Conservation (phyloP, 2,329 filamentous ascomycete genomes). For the Fusarium camptoceras region DNA sequence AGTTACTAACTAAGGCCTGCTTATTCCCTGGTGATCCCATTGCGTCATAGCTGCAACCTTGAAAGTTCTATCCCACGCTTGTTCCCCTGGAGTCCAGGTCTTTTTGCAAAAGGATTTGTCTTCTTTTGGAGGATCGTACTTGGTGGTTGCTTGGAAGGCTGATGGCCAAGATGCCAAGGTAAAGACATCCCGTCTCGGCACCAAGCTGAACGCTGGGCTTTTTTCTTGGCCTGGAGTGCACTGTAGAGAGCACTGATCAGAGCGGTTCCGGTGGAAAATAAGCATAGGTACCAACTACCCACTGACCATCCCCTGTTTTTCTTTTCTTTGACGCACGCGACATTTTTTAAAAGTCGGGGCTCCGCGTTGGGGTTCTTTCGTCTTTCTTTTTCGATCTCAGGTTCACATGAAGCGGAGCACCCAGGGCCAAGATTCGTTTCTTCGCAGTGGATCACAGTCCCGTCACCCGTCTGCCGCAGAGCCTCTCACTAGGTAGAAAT, state of each 20-base stretch:
- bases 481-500: constrained; percentile 2
- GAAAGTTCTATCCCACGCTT: background rate
- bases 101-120: background rate
- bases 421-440: background rate
- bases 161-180: constrained; percentile 17
- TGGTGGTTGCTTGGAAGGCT: background rate
- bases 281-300: background rate
- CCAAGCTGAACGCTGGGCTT: constrained; percentile 10
- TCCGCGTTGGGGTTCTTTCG: background rate
- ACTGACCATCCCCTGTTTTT: background rate
- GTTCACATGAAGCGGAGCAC: background rate
- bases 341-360: background rate
- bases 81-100: background rate
- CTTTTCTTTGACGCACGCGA: background rate
- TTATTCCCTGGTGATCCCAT: constrained; percentile 14
- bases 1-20: constrained; percentile 8
- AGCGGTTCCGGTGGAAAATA: background rate
- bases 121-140: background rate
- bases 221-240: background rate
- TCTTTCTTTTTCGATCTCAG: background rate
- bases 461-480: constrained; percentile 10
- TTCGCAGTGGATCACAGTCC: background rate
- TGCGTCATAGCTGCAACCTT: constrained; percentile 11
- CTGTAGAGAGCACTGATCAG: too few species aligned
- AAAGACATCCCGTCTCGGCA: background rate